These are phyloP conservation scores for Pseudovirgaria hyperparasitica DNA, from an alignment of 2,329 filamentous ascomycete genomes.

Conservation along the genomic window DNA sequence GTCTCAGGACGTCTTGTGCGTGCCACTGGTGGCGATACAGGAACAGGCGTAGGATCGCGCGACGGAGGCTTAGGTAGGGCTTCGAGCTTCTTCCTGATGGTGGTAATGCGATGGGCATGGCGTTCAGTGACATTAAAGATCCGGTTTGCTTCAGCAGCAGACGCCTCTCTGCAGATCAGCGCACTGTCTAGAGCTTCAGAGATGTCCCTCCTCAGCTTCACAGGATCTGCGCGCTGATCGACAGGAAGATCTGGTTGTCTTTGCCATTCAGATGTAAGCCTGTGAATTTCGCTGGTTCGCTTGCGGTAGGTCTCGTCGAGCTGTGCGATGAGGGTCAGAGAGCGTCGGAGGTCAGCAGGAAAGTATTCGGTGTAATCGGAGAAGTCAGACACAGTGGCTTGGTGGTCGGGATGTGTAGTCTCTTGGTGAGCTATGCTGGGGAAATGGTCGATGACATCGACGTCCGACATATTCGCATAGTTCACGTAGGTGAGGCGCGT, in stretches of 20 bases:
- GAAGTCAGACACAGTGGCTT: conserved; percentile 54
- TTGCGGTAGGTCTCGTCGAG: conserved; percentile 32
- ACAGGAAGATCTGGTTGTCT: conserved; percentile 37
- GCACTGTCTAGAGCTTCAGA: conserved; percentile 42
- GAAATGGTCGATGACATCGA: not conserved
- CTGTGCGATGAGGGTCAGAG: conserved; percentile 46
- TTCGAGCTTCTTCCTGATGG: conserved; percentile 49
- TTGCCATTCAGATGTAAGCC: conserved; percentile 35
- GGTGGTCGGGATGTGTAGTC: conserved; percentile 48
- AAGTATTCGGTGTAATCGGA: conserved; percentile 59
- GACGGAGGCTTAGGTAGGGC: conserved; percentile 48
- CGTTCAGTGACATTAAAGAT: conserved; percentile 45
- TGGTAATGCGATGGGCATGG: conserved; percentile 43
- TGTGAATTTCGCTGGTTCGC: conserved; percentile 32
- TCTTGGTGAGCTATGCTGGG: conserved; percentile 24
- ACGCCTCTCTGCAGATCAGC: conserved; percentile 41
- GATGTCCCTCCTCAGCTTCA: conserved; percentile 41
- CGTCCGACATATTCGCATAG: conserved; percentile 4
- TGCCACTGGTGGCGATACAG: conserved; percentile 29
- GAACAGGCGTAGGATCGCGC: conserved; percentile 44
- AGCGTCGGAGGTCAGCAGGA: conserved; percentile 50
- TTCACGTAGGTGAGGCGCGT: conserved; percentile 1
- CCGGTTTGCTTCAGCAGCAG: conserved; percentile 43
- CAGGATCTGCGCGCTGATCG: conserved; percentile 37
- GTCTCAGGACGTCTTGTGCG: conserved; percentile 20